Base-by-base conservation (phyloP, 169 alveolate species). In the Eimeria tenella region DNA sequence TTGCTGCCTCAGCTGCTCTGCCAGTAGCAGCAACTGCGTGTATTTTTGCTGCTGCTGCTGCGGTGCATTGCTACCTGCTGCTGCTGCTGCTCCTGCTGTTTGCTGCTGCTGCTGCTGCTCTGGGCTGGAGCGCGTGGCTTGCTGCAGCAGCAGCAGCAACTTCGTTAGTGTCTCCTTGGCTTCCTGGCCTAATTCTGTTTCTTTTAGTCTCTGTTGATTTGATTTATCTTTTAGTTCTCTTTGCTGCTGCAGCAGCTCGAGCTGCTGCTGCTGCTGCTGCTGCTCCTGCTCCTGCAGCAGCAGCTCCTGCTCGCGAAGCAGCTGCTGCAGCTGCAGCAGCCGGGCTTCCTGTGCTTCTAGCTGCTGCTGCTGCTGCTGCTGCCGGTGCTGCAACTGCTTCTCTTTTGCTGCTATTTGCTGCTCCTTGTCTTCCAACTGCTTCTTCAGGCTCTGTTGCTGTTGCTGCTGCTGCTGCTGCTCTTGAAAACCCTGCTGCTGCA, bases 121-220 rank as follows among this genome's bases (percentile, higher is more conserved):
- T 8, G 81, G 81, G 49, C 53, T 31, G 50, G 81, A n/a, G 55
- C 42, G 31, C 21, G 86, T 75, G 58, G 86, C 86, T n/a, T 75
- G 86, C 63, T 75, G 65, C 62, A 75, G 86, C 50, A n/a, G 58
- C 62, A 75, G 86, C 86, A 75, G 62, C 63, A 75, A 21, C 21
- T 75, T 75, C 31, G 2, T 5, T 42, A 75, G 53, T 11, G 62
- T 17, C 11, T 17, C 25, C 5, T 15, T 75, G 3, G 62, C 86
- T 7, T 17, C 7, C 21, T 50, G 17, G 7, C 17, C 62, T 4
- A 50, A 7, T 31, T 75, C 42, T 21, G 17, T 21, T 65, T 65
- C 25, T 13, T 65, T 65, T 65, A 9, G 23, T 65, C 25, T 21
- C 23, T 21, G 75, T 8, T 65, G 42, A n/a, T 65, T 65, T 65